Percentiles rank a stretch among this genome's conserved stretches.
Evolutionary conservation across 768 basidiomycete genomes (phyloP).

Genomic region (Mycena filopes): DNA sequence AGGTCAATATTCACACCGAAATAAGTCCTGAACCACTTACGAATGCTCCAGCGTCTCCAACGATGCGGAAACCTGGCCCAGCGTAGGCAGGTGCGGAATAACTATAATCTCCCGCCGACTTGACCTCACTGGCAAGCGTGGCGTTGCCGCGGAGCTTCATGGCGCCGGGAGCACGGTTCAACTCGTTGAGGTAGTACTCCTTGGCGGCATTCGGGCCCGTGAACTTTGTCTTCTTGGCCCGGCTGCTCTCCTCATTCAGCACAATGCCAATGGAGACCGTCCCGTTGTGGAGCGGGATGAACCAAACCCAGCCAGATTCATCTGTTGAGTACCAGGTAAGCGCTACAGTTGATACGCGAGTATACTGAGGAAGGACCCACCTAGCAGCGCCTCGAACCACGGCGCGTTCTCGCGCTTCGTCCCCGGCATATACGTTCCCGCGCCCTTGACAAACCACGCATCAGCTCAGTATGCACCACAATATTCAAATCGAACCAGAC

Average conservation of each 20-base stretch:
- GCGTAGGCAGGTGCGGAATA: slow-evolving; percentile 46
- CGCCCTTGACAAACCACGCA: too few species aligned
- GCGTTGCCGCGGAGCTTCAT: slow-evolving; percentile 38
- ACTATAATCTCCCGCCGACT: slow-evolving; percentile 47
- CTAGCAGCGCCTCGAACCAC: slow-evolving; percentile 66
- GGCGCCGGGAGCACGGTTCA: slow-evolving; percentile 40
- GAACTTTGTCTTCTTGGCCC: slow-evolving; percentile 40
- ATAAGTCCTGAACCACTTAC: slow-evolving; percentile 45
- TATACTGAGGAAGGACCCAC: slow-evolving; percentile 40
- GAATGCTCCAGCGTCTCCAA: slow-evolving; percentile 40
- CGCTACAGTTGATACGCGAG: neutral
- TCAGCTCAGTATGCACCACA: too few species aligned
- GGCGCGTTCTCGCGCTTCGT: slow-evolving; percentile 57
- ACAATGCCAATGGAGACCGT: slow-evolving; percentile 63
- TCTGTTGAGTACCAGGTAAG: slow-evolving; percentile 42
- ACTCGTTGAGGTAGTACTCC: slow-evolving; percentile 42
- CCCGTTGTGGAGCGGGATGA: slow-evolving; percentile 63
- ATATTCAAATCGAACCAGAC: too few species aligned
- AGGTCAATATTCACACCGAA: slow-evolving; percentile 31
- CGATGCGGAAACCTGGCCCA: slow-evolving; percentile 45
- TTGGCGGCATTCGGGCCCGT: slow-evolving; percentile 33
- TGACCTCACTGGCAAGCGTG: slow-evolving; percentile 37
- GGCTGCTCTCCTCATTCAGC: slow-evolving; percentile 51
- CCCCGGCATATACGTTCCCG: slow-evolving; percentile 53
- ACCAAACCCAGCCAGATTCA: slow-evolving; percentile 67